Evolutionary conservation across 495 filamentous ascomycete species (phyloP), one percentile per base, ranked within the genome.

Genomic region (Endocarpon pusillum): DNA sequence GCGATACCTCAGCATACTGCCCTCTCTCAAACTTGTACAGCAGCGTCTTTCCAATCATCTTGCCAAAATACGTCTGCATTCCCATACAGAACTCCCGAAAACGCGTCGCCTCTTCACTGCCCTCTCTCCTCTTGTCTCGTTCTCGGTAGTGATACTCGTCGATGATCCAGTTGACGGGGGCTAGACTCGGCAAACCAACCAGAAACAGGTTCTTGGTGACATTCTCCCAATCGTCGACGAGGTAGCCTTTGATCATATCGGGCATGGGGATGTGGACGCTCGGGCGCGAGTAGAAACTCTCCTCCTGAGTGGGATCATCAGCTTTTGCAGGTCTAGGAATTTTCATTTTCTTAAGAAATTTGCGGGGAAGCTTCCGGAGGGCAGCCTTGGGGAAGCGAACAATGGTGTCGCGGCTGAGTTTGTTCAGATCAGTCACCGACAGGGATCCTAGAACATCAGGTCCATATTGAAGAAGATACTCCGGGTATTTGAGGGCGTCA

Each of bases 221-320:
- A 44, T 93, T 91, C 55, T 97, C 89, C 89, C 89, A 97, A 58
- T 97, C 89, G 46, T 97, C 89, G 24, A 97, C 89, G 3, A 97
- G 73, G 28, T 89, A 59, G 12, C 77, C 75, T 57, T 94, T 94
- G 32, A 97, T 57, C 33, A 75, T 69, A 47, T 96, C 89, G 2
- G 89, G 82, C 26, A 67, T 71, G 27, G 71, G 60, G 33, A 97
- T 71, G 34, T 80, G 81, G 47, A 96, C 69, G 0, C 78, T 77
- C 4, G 86, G 86, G 8, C 81, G 71, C 12, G 61, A 51, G 40
- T 81, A 69, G 54, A 92, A 94, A 9, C 58, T 59, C 22, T 94
- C 87, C 56, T 94, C 89, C 84, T 96, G 57, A 34, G 20, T 12
- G 33, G 36, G n/a, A n/a, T n/a, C n/a, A n/a, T n/a, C n/a, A n/a